Conservation (phyloP, 345 rosid genomes). For the Crucihimalaya himalaica region DNA sequence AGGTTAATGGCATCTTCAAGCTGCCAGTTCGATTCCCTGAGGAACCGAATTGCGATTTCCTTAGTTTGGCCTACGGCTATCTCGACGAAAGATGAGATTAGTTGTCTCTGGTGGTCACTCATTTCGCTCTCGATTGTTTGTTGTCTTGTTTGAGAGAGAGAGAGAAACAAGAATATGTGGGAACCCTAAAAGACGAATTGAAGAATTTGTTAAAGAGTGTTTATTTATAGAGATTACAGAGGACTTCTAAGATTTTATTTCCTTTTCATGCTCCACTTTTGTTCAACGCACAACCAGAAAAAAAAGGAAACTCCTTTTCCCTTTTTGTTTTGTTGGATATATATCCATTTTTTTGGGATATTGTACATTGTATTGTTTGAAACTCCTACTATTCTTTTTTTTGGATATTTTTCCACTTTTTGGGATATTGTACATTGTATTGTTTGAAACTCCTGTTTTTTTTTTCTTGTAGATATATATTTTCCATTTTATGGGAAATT, state of each 20-base stretch:
- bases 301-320: too few species aligned
- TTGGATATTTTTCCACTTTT: too few species aligned
- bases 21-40: conserved; percentile 47
- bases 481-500: neutral
- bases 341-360: too few species aligned
- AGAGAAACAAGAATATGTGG: neutral
- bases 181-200: neutral
- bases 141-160: neutral
- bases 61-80: conserved; percentile 70
- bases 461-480: neutral
- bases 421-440: neutral
- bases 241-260: neutral
- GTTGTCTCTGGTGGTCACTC: conserved; percentile 21
- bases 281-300: neutral
- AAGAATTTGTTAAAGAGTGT: neutral
- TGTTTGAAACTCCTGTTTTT: neutral
- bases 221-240: too few species aligned
- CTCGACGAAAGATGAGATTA: conserved; percentile 79
- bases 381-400: too few species aligned
- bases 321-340: neutral
- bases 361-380: too few species aligned
- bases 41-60: conserved; percentile 66
- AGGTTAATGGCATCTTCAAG: conserved; percentile 19
- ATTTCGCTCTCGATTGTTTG: neutral
- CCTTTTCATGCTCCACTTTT: too few species aligned